A percentile compares a stretch with the other conserved stretches of the same genome.
phyloP scores from a whole-genome alignment of 129 eudicot genomes.

The Helichrysum umbraculigerum region DNA sequence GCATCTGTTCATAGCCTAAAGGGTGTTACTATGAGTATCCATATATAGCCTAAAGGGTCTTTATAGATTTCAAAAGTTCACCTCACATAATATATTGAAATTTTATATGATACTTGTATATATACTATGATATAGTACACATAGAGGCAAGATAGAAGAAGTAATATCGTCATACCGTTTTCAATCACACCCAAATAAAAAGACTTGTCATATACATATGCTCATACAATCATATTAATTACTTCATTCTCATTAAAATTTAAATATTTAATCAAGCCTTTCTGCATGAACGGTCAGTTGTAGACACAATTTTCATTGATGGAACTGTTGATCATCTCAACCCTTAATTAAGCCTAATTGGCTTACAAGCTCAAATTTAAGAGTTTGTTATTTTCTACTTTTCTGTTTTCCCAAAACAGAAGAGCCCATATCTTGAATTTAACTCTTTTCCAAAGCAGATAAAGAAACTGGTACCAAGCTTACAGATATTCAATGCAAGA shows the following conservation, averaged over 20 bases:
- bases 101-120: no score
- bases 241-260: neutral
- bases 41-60: neutral
- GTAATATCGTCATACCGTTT: neutral
- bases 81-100: constrained; percentile 3
- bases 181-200: neutral
- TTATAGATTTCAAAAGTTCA: constrained; percentile 1
- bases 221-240: neutral
- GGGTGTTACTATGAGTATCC: neutral
- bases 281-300: no score
- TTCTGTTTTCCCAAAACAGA: neutral
- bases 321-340: no score
- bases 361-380: no score
- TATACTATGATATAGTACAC: neutral
- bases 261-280: neutral
- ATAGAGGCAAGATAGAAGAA: constrained; percentile 8
- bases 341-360: no score
- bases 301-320: no score
- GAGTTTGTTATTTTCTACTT: neutral
- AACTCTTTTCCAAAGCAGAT: constrained; percentile 43
- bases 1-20: constrained; percentile 1
- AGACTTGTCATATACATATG: neutral
- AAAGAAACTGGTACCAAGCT: constrained; percentile 63
- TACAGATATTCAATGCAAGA: constrained; percentile 73
- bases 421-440: neutral